Evolutionary conservation across 2,329 filamentous ascomycete species (phyloP), one percentile per base, ranked within the genome.

Genomic region (Rhexocercosporidium sp.): DNA sequence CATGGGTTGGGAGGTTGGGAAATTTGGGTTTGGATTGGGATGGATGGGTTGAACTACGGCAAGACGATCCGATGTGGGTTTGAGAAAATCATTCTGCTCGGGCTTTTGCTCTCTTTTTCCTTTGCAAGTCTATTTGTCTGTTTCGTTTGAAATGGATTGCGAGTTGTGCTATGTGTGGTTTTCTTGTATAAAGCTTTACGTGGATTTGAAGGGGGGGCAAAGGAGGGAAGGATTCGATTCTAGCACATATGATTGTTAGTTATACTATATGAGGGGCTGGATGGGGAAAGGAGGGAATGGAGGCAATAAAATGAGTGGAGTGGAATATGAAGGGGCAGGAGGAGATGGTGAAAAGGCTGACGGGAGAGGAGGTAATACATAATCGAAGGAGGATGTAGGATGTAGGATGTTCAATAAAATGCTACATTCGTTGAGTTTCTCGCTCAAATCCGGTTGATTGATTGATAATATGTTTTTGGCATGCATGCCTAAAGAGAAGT

Each of bases 161-260:
- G n/a, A n/a, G 34, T 37, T 9, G 34, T 37, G 34, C 12, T 37
- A 11, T 9, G 34, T 37, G 29, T 2, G 34, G 3, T 18, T 39
- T 57, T 57, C 31, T 57, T 57, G 53, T 57, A 57, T 39, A 57
- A 37, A 37, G 31, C 5, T 34, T 34, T 5, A n/a, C n/a, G n/a
- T n/a, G n/a, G n/a, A n/a, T n/a, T n/a, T n/a, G n/a, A n/a, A n/a
- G n/a, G 8, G 14, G 1, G 51, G n/a, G 31, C 3, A 16, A 37
- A 3, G 11, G 20, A 11, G 8, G 31, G 6, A 31, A 20, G 9
- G 20, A 25, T 56, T 56, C 53, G 11, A 57, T 57, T 57, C 31
- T 3, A 57, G 53, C n/a, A 39, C 22, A 57, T 57, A 29, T 47
- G 53, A 25, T 57, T 57, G 29, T 37, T 18, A 39, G n/a, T 20